These are phyloP conservation scores for Misopates orontium DNA, from an alignment of 257 asterid species.

Conservation along the genomic window DNA sequence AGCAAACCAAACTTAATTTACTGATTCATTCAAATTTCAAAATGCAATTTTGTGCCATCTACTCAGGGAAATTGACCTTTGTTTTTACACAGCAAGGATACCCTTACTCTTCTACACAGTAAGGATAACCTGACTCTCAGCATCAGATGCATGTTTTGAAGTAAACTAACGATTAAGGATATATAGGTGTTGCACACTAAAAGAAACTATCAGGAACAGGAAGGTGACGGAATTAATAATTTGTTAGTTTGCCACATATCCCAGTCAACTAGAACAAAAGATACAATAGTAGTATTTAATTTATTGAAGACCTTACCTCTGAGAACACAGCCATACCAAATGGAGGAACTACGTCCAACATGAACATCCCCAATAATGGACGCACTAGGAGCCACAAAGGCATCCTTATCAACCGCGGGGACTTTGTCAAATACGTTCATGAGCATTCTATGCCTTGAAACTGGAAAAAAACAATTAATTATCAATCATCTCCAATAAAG, in stretches of 20 bases:
- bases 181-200: neutral
- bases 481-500: conserved; percentile 1
- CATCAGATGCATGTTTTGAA: neutral
- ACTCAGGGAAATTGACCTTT: conserved; percentile 12
- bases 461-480: conserved; percentile 35
- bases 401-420: conserved; percentile 69
- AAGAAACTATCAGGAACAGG: neutral
- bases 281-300: conserved; percentile 19
- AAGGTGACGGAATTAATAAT: neutral
- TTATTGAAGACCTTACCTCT: conserved; percentile 57
- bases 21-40: conserved; percentile 5
- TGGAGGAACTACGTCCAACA: conserved; percentile 73
- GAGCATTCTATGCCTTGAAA: conserved; percentile 83
- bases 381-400: conserved; percentile 94
- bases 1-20: neutral
- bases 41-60: conserved; percentile 4
- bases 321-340: conserved; percentile 94
- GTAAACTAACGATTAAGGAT: neutral
- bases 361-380: conserved; percentile 77
- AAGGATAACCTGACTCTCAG: neutral
- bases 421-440: conserved; percentile 83
- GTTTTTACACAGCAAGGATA: too few species aligned
- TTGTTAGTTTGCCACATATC: neutral
- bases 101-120: neutral
- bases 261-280: conserved; percentile 14